Conservation (phyloP, 2,329 filamentous ascomycete genomes). For the Penicillium brasilianum region DNA sequence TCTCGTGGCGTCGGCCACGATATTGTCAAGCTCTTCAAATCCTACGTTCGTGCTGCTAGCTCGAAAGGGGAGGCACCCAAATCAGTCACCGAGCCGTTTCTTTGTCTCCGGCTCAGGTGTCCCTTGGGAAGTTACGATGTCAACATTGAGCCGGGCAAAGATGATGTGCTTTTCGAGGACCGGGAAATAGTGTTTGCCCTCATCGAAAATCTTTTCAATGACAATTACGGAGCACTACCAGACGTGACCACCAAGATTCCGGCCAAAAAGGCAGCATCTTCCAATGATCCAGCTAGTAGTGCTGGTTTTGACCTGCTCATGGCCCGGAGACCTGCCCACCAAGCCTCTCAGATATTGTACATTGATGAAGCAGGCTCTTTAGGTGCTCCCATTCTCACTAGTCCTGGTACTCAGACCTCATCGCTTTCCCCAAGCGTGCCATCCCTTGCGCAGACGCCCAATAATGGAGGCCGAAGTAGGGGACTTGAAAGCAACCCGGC, state of each 20-base stretch:
- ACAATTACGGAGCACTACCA: constrained; percentile 40
- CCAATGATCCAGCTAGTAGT: neutral
- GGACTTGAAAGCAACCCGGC: neutral
- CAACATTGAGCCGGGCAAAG: constrained; percentile 68
- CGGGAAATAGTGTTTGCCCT: constrained; percentile 46
- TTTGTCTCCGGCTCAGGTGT: constrained; percentile 61
- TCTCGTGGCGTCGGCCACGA: constrained; percentile 59
- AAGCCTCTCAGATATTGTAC: neutral
- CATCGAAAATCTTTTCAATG: constrained; percentile 52
- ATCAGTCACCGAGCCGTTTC: constrained; percentile 58
- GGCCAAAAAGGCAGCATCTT: constrained; percentile 1
- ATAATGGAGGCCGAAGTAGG: too few species aligned
- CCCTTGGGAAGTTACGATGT: constrained; percentile 62
- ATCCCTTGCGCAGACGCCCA: neutral
- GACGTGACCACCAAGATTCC: neutral
- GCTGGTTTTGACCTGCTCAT: constrained; percentile 22
- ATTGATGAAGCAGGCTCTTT: neutral
- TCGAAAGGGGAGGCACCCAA: constrained; percentile 25
- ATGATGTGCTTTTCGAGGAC: constrained; percentile 65
- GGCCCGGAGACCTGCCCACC: constrained; percentile 12
- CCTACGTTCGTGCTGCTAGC: constrained; percentile 50
- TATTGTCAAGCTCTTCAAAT: constrained; percentile 57
- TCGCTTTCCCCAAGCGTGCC: neutral
- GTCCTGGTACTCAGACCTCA: neutral
- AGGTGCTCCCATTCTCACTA: neutral